phyloP scores from a whole-genome alignment of 352 stramenopile species.

The Phytopythium helicoides region DNA sequence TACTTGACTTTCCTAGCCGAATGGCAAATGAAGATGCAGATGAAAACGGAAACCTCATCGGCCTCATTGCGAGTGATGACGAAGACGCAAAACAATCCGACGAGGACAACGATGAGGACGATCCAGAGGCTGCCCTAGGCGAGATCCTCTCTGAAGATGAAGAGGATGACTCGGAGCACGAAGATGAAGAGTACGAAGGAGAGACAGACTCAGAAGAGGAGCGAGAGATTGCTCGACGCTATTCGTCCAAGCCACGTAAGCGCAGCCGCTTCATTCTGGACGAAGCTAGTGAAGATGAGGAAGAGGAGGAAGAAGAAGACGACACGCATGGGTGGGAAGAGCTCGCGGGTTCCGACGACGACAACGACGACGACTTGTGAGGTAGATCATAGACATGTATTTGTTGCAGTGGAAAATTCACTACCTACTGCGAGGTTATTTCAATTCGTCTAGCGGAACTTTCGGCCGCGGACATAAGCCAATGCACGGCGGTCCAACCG shows the following conservation, averaged over 20 bases:
- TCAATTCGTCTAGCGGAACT: slow-evolving; percentile 45
- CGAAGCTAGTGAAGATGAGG: slow-evolving; percentile 55
- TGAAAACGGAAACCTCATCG: slow-evolving; percentile 79
- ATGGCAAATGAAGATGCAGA: slow-evolving; percentile 80
- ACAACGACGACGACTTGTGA: slow-evolving; percentile 9
- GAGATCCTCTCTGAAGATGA: slow-evolving; percentile 47
- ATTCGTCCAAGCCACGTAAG: slow-evolving; percentile 13
- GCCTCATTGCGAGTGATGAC: slow-evolving; percentile 62
- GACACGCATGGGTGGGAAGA: slow-evolving; percentile 27
- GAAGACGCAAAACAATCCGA: slow-evolving; percentile 47
- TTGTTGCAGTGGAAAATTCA: not conserved
- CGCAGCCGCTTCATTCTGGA: slow-evolving; percentile 69
- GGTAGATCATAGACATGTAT: not conserved
- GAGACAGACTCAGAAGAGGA: slow-evolving; percentile 76
- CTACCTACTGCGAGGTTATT: not conserved
- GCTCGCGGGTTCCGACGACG: slow-evolving; percentile 15
- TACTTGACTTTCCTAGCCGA: slow-evolving; percentile 78
- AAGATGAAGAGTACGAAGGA: slow-evolving; percentile 44
- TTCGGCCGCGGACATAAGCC: slow-evolving; percentile 69
- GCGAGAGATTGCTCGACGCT: slow-evolving; percentile 18
- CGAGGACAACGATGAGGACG: slow-evolving; percentile 29
- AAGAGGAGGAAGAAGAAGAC: slow-evolving; percentile 38
- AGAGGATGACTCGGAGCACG: slow-evolving; percentile 36
- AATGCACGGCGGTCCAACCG: slow-evolving; percentile 69
- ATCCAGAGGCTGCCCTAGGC: slow-evolving; percentile 12